phyloP scores from a whole-genome alignment of 164 flowering plant species.

The Magnolia kwangsiensis region DNA sequence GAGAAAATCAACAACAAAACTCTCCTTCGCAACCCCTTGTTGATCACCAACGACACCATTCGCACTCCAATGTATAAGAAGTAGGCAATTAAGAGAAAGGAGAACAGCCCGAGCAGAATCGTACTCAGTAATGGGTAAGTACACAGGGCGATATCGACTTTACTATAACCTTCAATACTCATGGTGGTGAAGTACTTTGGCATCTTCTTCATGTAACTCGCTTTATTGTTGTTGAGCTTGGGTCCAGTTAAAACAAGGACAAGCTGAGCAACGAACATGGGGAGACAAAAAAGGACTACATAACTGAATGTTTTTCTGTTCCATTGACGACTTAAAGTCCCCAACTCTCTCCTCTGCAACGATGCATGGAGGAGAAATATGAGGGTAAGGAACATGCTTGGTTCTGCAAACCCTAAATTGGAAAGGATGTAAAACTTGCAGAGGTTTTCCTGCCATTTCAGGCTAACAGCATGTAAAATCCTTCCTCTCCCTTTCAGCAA shows the following conservation, averaged over 20 bases:
- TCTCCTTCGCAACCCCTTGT: conserved; percentile 78
- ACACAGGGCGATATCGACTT: conserved; percentile 44
- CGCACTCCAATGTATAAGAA: conserved; percentile 71
- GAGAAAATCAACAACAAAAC: conserved; percentile 65
- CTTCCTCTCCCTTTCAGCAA: conserved; percentile 53
- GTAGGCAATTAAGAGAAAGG: conserved; percentile 47
- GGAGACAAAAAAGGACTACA: conserved; percentile 66
- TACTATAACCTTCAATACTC: conserved; percentile 14
- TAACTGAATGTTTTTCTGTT: conserved; percentile 62
- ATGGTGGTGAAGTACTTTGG: conserved; percentile 62
- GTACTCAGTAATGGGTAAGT: conserved; percentile 88
- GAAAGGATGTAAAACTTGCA: conserved; percentile 89
- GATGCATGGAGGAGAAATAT: conserved; percentile 82
- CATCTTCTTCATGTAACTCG: conserved; percentile 25
- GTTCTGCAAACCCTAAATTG: conserved; percentile 94
- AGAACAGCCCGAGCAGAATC: conserved; percentile 67
- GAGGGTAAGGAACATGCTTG: conserved; percentile 76
- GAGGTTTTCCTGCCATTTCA: conserved; percentile 71
- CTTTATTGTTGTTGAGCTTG: conserved; percentile 29
- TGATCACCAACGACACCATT: conserved; percentile 70
- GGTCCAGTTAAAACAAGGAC: conserved; percentile 63
- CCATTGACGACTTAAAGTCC: conserved; percentile 58
- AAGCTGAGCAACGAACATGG: conserved; percentile 69
- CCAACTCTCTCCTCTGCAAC: conserved; percentile 57
- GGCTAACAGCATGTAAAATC: conserved; percentile 36